Base-by-base conservation (phyloP, 345 rosid genomes). In the Salix arbutifolia region DNA sequence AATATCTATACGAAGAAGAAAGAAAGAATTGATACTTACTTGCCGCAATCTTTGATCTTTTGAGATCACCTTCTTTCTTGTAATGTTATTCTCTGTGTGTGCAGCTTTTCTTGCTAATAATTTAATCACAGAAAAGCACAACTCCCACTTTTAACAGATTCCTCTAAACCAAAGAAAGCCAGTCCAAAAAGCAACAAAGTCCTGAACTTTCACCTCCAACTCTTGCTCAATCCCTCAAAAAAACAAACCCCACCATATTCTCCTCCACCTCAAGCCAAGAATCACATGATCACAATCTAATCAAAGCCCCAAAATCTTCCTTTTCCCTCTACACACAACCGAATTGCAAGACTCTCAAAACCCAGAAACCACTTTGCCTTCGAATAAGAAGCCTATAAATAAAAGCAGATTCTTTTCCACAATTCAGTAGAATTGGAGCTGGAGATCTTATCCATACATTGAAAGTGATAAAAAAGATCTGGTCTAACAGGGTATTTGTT, bases 1-100 rank as follows among this genome's bases (percentile, higher is more conserved):
- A 46, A 46, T 21, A 71, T 30, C 33, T 12, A 58, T 40, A 25
- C n/a, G 48, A 33, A 21, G 42, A 31, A 42, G 2, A n/a, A 53
- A 65, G 17, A 37, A 69, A 50, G 83, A 72, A 80, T 79, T 74
- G 72, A 85, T 81, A 50, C 83, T 86, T 86, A 84, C 91, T 84
- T 84, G 84, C 80, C 44, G 82, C 79, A 66, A 64, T 52, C 71
- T 74, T 69, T 50, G 78, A 72, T 71, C 78, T 68, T 84, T 68
- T 19, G 65, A 30, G 80, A 74, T 73, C 75, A 64, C 71, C 78
- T 74, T 38, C 78, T 78, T 76, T 30, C 69, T 31, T 13, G 37
- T 44, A 69, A 35, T 69, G 17, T 69, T 76, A 61, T 69, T 73
- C 82, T 72, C 79, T 73, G 40, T 70, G 5, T 11, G 18, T 42